Evolutionary conservation across 2,329 filamentous ascomycete species (phyloP).

Genomic region (Botrytis cinerea): DNA sequence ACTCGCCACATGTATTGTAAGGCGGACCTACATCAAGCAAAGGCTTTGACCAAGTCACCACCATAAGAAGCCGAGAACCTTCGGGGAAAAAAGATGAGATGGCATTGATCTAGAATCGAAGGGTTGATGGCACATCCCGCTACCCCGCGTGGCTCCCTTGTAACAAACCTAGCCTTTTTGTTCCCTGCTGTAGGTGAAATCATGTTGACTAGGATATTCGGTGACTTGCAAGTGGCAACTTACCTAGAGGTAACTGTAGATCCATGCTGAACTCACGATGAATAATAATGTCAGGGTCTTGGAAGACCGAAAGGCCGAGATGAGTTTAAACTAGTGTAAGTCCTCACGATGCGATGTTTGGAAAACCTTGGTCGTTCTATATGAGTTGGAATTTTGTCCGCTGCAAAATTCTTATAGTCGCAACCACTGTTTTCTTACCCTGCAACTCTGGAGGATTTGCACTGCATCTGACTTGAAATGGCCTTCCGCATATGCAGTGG

Average conservation of each 20-base stretch:
- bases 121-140: not conserved
- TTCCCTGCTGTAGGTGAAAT: not conserved
- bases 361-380: not conserved
- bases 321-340: not conserved
- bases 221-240: not conserved
- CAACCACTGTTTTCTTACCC: not conserved
- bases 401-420: not conserved
- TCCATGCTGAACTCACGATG: not conserved
- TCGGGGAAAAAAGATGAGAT: not conserved
- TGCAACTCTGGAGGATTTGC: not conserved
- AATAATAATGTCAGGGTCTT: not conserved
- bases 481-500: not conserved
- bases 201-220: not conserved
- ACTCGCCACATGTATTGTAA: not conserved
- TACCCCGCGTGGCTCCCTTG: not conserved
- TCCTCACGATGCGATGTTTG: not conserved
- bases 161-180: not conserved
- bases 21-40: not conserved
- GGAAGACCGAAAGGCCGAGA: constrained; percentile 2
- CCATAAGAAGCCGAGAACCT: not conserved
- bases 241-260: not conserved
- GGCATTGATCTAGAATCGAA: not conserved
- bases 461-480: not conserved
- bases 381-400: not conserved
- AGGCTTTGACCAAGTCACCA: not conserved